Conservation (phyloP, 2,329 filamentous ascomycete genomes). For the Xylaria sp. region DNA sequence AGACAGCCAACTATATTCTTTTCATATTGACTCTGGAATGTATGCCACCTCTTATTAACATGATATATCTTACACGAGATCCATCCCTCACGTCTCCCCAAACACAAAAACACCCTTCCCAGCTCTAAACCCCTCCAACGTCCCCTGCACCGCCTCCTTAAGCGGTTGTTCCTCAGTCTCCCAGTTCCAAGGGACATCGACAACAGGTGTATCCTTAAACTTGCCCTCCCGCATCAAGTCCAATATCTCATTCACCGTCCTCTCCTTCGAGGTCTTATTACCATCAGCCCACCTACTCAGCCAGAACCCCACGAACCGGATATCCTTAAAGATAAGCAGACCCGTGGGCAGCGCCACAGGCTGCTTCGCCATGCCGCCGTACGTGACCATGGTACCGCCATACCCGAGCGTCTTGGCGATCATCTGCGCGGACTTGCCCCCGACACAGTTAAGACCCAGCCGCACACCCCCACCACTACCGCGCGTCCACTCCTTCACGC, state of each 20-base stretch:
- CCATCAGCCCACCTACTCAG: slow-evolving; percentile 87
- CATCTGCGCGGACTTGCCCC: slow-evolving; percentile 82
- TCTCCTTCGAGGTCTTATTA: slow-evolving; percentile 77
- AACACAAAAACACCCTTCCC: slow-evolving; percentile 95
- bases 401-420: slow-evolving; percentile 79
- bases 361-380: slow-evolving; percentile 94
- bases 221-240: slow-evolving; percentile 77
- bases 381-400: slow-evolving; percentile 84
- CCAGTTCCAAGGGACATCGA: slow-evolving; percentile 85
- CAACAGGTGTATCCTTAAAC: slow-evolving; percentile 86
- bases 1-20: too few relatives aligned
- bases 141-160: slow-evolving; percentile 80
- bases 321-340: slow-evolving; percentile 91
- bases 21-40: not conserved
- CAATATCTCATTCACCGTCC: slow-evolving; percentile 87
- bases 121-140: slow-evolving; percentile 82
- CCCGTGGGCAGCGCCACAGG: slow-evolving; percentile 84
- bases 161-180: slow-evolving; percentile 78
- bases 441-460: slow-evolving; percentile 92
- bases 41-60: slow-evolving; percentile 9
- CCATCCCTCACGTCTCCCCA: slow-evolving; percentile 60
- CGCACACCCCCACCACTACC: slow-evolving; percentile 77
- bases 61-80: not conserved
- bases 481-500: slow-evolving; percentile 73
- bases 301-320: slow-evolving; percentile 94